Evolutionary conservation across 805 yeast genomes (phyloP).

Genomic region (Kodamaea jinghongensis): DNA sequence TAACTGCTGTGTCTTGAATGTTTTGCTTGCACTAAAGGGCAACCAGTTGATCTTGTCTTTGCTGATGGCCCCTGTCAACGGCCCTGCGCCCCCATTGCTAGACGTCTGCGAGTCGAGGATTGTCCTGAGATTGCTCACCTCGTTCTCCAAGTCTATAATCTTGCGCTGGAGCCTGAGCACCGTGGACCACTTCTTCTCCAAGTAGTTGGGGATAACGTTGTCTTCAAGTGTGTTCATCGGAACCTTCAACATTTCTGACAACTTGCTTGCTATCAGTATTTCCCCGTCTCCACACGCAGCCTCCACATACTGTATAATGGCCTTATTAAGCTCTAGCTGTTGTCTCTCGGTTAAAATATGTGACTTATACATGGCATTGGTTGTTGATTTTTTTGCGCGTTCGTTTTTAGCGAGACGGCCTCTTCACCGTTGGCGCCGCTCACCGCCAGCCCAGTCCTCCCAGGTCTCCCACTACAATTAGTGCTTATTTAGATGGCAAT

Average conservation of each 20-base stretch:
- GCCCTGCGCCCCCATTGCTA: conserved; percentile 5
- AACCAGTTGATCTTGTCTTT: conserved; percentile 54
- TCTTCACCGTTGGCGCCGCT: no score
- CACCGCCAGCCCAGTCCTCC: no score
- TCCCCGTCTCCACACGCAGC: conserved; percentile 23
- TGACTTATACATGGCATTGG: conserved; percentile 8
- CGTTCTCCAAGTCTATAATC: conserved; percentile 67
- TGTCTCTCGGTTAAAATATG: conserved; percentile 30
- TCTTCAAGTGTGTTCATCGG: conserved; percentile 14
- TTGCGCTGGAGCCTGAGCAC: conserved; percentile 76
- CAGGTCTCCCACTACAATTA: no score
- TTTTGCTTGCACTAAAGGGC: conserved; percentile 47
- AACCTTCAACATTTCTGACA: conserved; percentile 12
- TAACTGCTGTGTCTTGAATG: conserved; percentile 57
- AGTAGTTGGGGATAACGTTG: conserved; percentile 35
- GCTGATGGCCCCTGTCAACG: conserved; percentile 8
- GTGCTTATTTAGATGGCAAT: no score
- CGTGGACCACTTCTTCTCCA: conserved; percentile 85
- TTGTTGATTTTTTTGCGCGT: neutral
- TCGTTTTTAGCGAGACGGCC: no score
- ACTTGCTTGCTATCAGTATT: conserved; percentile 13
- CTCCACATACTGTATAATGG: conserved; percentile 44
- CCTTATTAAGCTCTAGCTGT: conserved; percentile 31
- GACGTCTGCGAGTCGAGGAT: conserved; percentile 26
- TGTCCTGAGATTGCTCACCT: conserved; percentile 48